Percentiles rank a stretch among this genome's conserved stretches.
Evolutionary conservation across 805 yeast species (phyloP).

Genomic region (Nakazawaea molendinolei): DNA sequence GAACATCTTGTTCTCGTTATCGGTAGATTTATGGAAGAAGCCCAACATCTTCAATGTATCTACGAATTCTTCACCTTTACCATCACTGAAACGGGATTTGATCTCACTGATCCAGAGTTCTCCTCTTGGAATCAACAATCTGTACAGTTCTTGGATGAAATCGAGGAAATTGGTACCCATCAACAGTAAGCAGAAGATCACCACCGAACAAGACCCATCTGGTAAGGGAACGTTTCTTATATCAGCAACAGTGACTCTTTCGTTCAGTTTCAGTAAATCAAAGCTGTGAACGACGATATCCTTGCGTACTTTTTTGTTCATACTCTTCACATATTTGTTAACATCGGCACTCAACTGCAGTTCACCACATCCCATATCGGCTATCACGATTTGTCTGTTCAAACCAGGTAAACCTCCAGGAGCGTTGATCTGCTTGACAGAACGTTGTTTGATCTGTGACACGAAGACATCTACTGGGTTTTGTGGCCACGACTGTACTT

Average conservation of each 20-base stretch:
- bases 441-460: conserved; percentile 53
- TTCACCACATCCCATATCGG: conserved; percentile 99
- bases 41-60: conserved; percentile 72
- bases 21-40: conserved; percentile 83
- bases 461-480: conserved; percentile 94
- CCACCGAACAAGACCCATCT: conserved; percentile 76
- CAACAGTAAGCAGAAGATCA: conserved; percentile 87
- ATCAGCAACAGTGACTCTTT: conserved; percentile 93
- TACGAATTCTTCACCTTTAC: conserved; percentile 72
- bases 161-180: conserved; percentile 98
- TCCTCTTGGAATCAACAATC: conserved; percentile 84
- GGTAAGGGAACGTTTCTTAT: conserved; percentile 81
- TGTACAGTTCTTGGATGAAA: conserved; percentile 81
- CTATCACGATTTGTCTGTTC: conserved; percentile 63
- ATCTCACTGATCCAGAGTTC: conserved; percentile 98
- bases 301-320: conserved; percentile 28
- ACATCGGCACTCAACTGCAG: conserved; percentile 78
- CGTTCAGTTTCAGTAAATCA: conserved; percentile 85
- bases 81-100: conserved; percentile 82
- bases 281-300: conserved; percentile 75
- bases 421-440: conserved; percentile 70
- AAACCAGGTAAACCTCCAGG: conserved; percentile 94
- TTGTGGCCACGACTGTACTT: conserved; percentile 97
- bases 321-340: conserved; percentile 36
- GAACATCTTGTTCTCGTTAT: conserved; percentile 86